phyloP scores from a whole-genome alignment of 805 yeast species.

The Wickerhamomyces xylosicus region DNA sequence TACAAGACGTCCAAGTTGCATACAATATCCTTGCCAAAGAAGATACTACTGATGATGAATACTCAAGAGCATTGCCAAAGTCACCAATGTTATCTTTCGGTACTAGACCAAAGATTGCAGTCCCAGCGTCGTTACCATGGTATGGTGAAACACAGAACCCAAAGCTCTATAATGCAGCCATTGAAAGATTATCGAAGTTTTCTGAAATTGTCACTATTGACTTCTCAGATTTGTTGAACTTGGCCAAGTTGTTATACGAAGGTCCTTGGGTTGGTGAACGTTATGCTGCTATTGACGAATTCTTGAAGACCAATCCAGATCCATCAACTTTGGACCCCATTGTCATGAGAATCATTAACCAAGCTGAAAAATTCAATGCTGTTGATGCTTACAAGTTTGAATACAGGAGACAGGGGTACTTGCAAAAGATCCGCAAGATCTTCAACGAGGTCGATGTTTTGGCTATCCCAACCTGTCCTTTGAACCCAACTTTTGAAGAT shows the following conservation, averaged over 20 bases:
- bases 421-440: constrained; percentile 48
- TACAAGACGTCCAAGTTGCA: constrained; percentile 75
- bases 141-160: constrained; percentile 77
- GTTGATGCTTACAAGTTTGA: constrained; percentile 79
- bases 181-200: constrained; percentile 36
- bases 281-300: constrained; percentile 71
- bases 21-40: constrained; percentile 63
- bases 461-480: constrained; percentile 89
- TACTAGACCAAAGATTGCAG: constrained; percentile 54
- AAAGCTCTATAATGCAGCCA: constrained; percentile 50
- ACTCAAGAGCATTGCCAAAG: constrained; percentile 65
- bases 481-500: constrained; percentile 74
- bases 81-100: constrained; percentile 55
- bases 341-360: constrained; percentile 62
- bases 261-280: constrained; percentile 99
- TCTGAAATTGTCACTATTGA: constrained; percentile 55
- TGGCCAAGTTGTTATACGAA: constrained; percentile 85
- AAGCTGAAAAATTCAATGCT: constrained; percentile 73
- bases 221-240: constrained; percentile 64
- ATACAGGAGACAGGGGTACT: constrained; percentile 73
- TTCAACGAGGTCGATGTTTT: constrained; percentile 61
- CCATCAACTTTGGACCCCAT: constrained; percentile 70
- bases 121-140: constrained; percentile 70
- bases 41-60: constrained; percentile 64
- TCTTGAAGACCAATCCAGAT: constrained; percentile 63